Conservation (phyloP, 225 moss, liverwort and hornwort species). For the Thuidium tamariscinum region DNA sequence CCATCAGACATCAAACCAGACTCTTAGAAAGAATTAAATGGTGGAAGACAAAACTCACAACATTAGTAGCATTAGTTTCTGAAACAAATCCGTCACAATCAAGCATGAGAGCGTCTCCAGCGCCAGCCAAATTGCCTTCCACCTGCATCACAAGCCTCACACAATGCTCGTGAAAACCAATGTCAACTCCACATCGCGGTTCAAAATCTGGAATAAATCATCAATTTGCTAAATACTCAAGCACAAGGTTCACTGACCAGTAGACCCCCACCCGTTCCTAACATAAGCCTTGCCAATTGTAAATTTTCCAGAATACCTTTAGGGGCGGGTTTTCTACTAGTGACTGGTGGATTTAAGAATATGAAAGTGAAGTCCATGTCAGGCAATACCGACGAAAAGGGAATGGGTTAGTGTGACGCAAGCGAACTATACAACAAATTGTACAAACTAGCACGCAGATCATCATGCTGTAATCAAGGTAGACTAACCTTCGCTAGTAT, state of each 20-base stretch:
- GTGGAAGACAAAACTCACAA: slow-evolving; percentile 34
- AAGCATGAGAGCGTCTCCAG: slow-evolving; percentile 86
- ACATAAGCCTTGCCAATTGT: background rate
- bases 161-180: background rate
- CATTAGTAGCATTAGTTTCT: slow-evolving; percentile 86
- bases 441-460: background rate
- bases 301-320: background rate
- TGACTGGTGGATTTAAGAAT: background rate
- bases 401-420: background rate
- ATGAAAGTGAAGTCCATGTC: background rate
- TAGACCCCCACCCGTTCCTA: background rate
- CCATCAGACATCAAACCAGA: background rate
- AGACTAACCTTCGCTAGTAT: slow-evolving; percentile 72
- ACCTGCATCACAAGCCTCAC: slow-evolving; percentile 45
- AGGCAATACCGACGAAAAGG: background rate
- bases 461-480: background rate
- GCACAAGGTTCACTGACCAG: background rate
- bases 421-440: background rate
- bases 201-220: background rate
- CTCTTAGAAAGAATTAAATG: background rate
- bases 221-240: background rate
- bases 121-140: slow-evolving; percentile 77
- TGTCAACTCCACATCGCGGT: background rate
- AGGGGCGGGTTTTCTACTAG: background rate
- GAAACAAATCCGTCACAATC: slow-evolving; percentile 89